Base-by-base conservation (phyloP, 2,329 filamentous ascomycete genomes). In the Fusarium cicatricum region DNA sequence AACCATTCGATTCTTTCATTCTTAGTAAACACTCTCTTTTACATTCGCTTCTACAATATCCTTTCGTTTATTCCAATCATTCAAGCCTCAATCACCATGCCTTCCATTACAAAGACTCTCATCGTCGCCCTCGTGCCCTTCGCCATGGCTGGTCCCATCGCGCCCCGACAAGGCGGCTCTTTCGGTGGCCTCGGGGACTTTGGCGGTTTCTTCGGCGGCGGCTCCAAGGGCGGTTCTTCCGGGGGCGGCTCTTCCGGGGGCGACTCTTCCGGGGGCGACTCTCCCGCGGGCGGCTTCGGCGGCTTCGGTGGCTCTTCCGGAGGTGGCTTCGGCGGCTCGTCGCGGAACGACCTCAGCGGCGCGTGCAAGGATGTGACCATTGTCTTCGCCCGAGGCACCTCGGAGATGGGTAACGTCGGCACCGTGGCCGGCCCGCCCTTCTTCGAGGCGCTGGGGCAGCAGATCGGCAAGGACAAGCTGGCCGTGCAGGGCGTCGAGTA, bases 331-430 rank as follows among this genome's bases (percentile, higher is more conserved):
- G 48, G 52, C 4, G 44, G 64, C 40, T 58, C 52, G n/a, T 66
- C 64, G 1, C 62, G 60, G 52, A 69, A 68, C 54, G 66, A 55
- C 2, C 66, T 68, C 42, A 52, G 39, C 3, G 66, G 66, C 9
- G 64, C 43, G 7, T 68, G 66, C 60, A 69, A 68, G 50, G 60
- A 55, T 28, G 75, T 82, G 57, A 85, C 81, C 8, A 70, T 85
- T 45, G 79, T 86, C 62, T 85, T 82, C 61, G 83, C 83, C n/a
- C 78, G 83, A 15, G 83, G 83, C 9, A 84, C 82, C 4, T 78
- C 76, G 6, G 81, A 85, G 69, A 31, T 58, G 1, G 82, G 81
- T 34, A 85, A 83, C 61, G 79, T 85, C 43, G 83, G 83, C 17
- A 66, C 65, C 19, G 56, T 78, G 6, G 74, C 78, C 2, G 83